phyloP scores from a whole-genome alignment of 1,284 basidiomycete genomes.

The Ganoderma lucidum region DNA sequence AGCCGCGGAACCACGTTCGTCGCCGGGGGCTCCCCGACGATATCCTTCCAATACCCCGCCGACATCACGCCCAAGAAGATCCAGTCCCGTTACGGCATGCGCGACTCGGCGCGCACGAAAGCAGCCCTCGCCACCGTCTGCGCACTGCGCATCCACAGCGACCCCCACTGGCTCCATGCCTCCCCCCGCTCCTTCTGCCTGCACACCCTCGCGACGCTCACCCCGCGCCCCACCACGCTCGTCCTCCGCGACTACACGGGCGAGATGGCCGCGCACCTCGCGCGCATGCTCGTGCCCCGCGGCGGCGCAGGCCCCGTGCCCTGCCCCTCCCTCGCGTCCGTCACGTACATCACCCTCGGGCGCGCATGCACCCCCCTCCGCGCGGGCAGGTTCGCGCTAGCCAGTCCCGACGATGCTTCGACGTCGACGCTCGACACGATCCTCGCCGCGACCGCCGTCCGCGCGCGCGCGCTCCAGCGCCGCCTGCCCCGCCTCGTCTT shows the following conservation, averaged over 20 bases:
- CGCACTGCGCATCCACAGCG: conserved; percentile 6
- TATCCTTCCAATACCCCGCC: not conserved
- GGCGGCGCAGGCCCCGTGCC: not conserved
- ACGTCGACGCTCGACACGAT: not conserved
- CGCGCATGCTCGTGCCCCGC: not conserved
- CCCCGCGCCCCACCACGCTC: conserved; percentile 11
- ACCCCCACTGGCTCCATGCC: not conserved
- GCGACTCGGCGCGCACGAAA: not conserved
- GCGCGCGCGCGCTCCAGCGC: not conserved
- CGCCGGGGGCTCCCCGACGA: not conserved
- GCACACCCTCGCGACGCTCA: not conserved
- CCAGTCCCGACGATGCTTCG: not conserved
- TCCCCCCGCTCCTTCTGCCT: not conserved
- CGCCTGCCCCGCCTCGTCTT: not conserved
- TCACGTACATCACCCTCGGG: conserved; percentile 9
- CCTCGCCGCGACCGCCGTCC: not conserved
- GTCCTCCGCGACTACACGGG: conserved; percentile 12
- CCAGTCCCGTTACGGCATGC: not conserved
- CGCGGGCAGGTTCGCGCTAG: not conserved
- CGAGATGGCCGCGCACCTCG: conserved; percentile 6
- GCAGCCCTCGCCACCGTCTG: not conserved
- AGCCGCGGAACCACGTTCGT: not conserved
- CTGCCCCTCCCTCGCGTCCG: conserved; percentile 9
- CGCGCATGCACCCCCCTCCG: not conserved
- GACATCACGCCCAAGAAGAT: not conserved